Conservation (phyloP, 208 protist genomes). For the Plasmodiophora brassicae region DNA sequence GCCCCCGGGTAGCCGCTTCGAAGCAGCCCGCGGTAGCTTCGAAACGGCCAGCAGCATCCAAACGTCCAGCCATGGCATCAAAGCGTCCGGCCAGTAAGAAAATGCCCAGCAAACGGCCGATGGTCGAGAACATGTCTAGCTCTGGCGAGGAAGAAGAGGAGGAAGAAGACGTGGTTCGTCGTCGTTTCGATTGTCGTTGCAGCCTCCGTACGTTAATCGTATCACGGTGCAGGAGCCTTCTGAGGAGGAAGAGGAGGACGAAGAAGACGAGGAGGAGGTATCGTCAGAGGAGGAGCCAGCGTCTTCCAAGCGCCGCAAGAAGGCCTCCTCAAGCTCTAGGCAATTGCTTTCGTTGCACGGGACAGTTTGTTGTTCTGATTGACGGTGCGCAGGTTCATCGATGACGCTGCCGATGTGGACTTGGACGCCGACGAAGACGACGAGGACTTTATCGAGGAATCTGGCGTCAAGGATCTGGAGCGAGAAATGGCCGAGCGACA, state of each 20-base stretch:
- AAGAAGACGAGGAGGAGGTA: not conserved
- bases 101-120: constrained; percentile 8
- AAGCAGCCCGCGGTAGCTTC: not conserved
- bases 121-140: not conserved
- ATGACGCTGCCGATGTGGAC: constrained; percentile 12
- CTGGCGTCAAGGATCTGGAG: not conserved
- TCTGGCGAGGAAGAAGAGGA: constrained; percentile 3
- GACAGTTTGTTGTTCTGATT: no score
- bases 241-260: constrained; percentile 20
- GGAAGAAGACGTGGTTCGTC: not conserved
- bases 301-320: not conserved
- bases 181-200: not conserved
- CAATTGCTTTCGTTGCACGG: no score
- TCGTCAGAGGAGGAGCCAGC: not conserved
- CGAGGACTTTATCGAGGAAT: constrained; percentile 30
- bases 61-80: not conserved
- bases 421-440: constrained; percentile 33
- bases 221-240: not conserved
- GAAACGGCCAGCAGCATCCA: not conserved
- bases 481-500: not conserved
- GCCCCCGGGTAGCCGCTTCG: not conserved
- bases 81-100: constrained; percentile 10
- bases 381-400: not conserved
- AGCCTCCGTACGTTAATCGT: not conserved
- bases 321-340: not conserved